A percentile compares a stretch with the other conserved stretches of the same genome.
Conservation (phyloP, 306 rosid species). For the Geum urbanum region DNA sequence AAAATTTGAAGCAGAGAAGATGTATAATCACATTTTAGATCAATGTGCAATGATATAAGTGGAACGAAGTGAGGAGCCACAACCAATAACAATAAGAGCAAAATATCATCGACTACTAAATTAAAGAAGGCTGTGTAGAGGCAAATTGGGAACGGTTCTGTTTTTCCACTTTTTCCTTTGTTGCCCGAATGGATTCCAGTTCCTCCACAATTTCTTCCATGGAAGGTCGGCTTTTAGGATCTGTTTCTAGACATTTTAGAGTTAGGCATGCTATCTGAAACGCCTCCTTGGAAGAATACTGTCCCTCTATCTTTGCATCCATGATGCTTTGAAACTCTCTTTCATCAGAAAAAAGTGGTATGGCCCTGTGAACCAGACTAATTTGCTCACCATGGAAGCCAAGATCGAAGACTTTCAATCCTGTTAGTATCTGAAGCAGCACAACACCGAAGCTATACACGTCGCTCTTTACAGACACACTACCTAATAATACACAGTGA, state of each 20-base stretch:
- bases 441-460: slow-evolving; percentile 90
- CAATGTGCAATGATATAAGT: no score
- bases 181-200: slow-evolving; percentile 45
- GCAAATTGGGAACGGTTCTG: slow-evolving; percentile 22
- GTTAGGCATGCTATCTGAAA: slow-evolving; percentile 41
- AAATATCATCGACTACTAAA: not conserved
- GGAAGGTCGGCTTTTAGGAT: slow-evolving; percentile 63
- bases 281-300: slow-evolving; percentile 54
- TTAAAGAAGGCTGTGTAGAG: slow-evolving; percentile 5
- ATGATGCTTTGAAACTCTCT: slow-evolving; percentile 43
- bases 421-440: slow-evolving; percentile 76
- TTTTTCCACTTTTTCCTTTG: slow-evolving; percentile 27
- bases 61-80: no score
- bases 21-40: no score
- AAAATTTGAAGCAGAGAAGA: no score
- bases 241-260: slow-evolving; percentile 48
- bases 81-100: no score
- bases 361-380: slow-evolving; percentile 60
- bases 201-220: slow-evolving; percentile 62
- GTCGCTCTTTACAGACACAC: slow-evolving; percentile 77
- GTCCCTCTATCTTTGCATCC: slow-evolving; percentile 59
- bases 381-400: slow-evolving; percentile 38
- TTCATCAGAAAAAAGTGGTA: slow-evolving; percentile 40
- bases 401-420: slow-evolving; percentile 46
- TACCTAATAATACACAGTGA: slow-evolving; percentile 43